Conservation (phyloP, 352 stramenopile species). For the Globisporangium sylvaticum region DNA sequence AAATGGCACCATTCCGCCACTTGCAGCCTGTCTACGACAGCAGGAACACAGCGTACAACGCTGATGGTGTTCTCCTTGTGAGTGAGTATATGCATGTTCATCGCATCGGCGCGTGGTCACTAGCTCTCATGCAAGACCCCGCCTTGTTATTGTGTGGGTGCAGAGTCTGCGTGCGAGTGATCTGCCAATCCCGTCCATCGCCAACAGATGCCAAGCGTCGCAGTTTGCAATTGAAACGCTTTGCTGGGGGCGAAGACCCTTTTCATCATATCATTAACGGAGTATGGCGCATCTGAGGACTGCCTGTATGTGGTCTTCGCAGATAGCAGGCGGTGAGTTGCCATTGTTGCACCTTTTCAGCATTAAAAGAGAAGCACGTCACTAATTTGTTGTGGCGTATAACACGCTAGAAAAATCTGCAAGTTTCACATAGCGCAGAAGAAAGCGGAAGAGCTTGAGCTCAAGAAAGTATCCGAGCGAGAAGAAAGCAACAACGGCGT, state of each 20-base stretch:
- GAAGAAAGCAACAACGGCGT: conserved; percentile 27
- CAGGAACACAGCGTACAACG: neutral
- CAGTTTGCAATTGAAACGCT: conserved; percentile 2
- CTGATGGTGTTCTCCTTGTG: neutral
- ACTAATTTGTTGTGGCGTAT: neutral
- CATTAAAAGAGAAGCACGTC: neutral
- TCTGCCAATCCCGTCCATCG: neutral
- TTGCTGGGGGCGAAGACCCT: neutral
- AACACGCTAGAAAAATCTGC: conserved; percentile 22
- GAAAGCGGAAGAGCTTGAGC: conserved; percentile 18
- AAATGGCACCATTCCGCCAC: neutral
- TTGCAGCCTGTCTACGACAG: neutral
- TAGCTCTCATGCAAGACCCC: neutral
- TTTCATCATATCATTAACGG: neutral
- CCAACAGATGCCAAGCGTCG: neutral
- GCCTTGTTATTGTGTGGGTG: neutral
- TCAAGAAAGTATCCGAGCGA: conserved; percentile 26
- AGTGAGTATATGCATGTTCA: neutral
- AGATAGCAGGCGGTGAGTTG: conserved; percentile 23
- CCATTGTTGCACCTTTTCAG: neutral
- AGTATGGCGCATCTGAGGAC: conserved; percentile 23
- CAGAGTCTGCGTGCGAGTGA: neutral
- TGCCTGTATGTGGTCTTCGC: conserved; percentile 30
- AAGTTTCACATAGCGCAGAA: conserved; percentile 28
- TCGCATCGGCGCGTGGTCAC: neutral